phyloP scores from a whole-genome alignment of 2,329 filamentous ascomycete genomes.

The Elsinoe arachidis region DNA sequence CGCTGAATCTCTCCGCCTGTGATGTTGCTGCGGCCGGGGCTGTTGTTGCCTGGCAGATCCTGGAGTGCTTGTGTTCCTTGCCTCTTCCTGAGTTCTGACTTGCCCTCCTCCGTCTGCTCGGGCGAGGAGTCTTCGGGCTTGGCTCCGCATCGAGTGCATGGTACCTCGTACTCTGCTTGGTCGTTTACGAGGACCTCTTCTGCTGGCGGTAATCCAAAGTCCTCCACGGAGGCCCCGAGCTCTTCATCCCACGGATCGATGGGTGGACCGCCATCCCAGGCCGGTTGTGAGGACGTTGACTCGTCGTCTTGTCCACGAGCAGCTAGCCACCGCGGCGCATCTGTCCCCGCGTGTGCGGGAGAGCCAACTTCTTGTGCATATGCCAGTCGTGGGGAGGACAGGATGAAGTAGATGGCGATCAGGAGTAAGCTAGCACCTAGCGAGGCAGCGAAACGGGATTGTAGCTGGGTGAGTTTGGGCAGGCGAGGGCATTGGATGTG shows the following conservation, averaged over 20 bases:
- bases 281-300: neutral
- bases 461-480: slow-evolving; percentile 55
- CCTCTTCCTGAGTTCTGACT: slow-evolving; percentile 41
- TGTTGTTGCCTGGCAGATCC: slow-evolving; percentile 51
- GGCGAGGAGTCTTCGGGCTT: slow-evolving; percentile 13
- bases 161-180: slow-evolving; percentile 21
- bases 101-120: slow-evolving; percentile 19
- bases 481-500: slow-evolving; percentile 26
- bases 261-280: neutral
- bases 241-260: slow-evolving; percentile 10
- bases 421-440: slow-evolving; percentile 53
- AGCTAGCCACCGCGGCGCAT: slow-evolving; percentile 18
- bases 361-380: slow-evolving; percentile 52
- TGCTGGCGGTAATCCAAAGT: slow-evolving; percentile 1
- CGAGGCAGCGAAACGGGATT: slow-evolving; percentile 63
- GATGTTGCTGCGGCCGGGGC: slow-evolving; percentile 51
- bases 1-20: slow-evolving; percentile 52
- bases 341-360: slow-evolving; percentile 38
- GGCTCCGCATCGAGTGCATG: neutral
- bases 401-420: slow-evolving; percentile 51
- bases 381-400: slow-evolving; percentile 52
- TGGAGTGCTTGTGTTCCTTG: slow-evolving; percentile 32
- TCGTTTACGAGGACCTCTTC: slow-evolving; percentile 18
- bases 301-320: neutral
- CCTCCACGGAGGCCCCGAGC: neutral